Evolutionary conservation across 2,329 filamentous ascomycete species (phyloP).

Genomic region (Fusarium graminum): DNA sequence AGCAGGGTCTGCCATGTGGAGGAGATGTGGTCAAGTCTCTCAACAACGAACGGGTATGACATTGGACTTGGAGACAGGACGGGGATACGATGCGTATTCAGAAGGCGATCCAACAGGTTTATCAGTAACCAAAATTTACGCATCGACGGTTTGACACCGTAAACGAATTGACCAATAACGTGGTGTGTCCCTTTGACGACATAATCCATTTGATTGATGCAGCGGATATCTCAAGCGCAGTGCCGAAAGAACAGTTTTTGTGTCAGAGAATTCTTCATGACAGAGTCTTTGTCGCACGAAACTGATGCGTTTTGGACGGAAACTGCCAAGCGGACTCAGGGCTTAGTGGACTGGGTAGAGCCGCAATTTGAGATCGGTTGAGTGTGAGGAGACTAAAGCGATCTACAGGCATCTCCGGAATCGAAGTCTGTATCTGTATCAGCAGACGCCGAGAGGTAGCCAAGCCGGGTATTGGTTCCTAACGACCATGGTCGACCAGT

Average conservation of each 20-base stretch:
- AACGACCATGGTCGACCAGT: not conserved
- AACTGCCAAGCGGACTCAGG: conserved; percentile 14
- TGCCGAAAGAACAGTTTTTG: not conserved
- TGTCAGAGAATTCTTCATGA: too few relatives aligned
- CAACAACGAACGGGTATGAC: not conserved
- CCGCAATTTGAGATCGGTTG: conserved; percentile 3
- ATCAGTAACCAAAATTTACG: conserved; percentile 26
- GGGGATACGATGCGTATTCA: conserved; percentile 18
- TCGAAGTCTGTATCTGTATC: not conserved
- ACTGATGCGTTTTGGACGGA: conserved; percentile 6
- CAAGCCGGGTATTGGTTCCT: conserved; percentile 3
- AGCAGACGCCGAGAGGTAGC: not conserved
- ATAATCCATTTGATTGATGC: conserved; percentile 3
- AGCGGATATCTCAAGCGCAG: not conserved
- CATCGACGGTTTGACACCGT: conserved; percentile 22
- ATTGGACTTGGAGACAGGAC: conserved; percentile 20
- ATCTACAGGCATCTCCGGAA: conserved; percentile 14
- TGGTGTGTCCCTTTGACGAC: conserved; percentile 18
- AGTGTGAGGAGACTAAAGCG: not conserved
- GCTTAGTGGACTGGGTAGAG: not conserved
- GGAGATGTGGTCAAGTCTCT: conserved; percentile 5
- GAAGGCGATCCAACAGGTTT: conserved; percentile 10
- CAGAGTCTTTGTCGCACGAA: not conserved
- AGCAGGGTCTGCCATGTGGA: conserved; percentile 20
- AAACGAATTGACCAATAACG: conserved; percentile 24